Base-by-base conservation (phyloP, 2,329 filamentous ascomycete genomes). In the Pseudopyrenochaeta lycopersici region DNA sequence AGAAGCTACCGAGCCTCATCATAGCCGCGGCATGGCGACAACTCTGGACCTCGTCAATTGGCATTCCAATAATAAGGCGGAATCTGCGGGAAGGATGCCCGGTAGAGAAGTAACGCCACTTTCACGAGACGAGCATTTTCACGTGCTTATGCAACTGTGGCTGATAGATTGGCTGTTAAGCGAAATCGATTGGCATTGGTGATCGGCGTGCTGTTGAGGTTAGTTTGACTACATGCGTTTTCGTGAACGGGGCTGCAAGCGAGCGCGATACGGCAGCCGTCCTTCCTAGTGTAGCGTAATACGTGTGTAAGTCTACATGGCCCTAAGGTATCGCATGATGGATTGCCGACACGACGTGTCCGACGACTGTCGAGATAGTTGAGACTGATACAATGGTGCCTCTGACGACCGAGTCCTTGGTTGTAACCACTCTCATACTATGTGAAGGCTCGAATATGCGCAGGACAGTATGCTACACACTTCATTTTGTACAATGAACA, bases 121-220 rank as follows among this genome's bases (percentile, higher is more conserved):
- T 49, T 47, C 39, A 52, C 42, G 36, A 46, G 15, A 2, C 47
- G 27, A 36, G 35, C 38, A 39, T 46, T 62, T 62, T 62, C 56
- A 62, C 56, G 56, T 60, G 56, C 40, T 39, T 36, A 60, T 60
- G 59, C 59, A 27, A 46, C 31, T 40, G 42, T 49, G 50, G 54
- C 48, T 50, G 53, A 53, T 53, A 32, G 43, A 46, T 33, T 36
- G 38, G 36, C 21, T 27, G 23, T 9, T 62, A 57, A 49, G 59
- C 59, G 56, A 57, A 29, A 21, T 41, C 42, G 40, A 41, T 53
- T 48, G 23, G 30, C 45, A 52, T 58, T 42, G 42, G 45, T 53
- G 46, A 54, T 50, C 46, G 44, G 18, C 47, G 38, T 35, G 30
- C 54, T 58, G 55, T 61, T 59, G 55, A 59, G 58, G 47, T 55